A percentile compares a stretch with the other conserved stretches of the same genome.
Evolutionary conservation across 495 filamentous ascomycete species (phyloP).

Genomic region (Echria macrotheca): DNA sequence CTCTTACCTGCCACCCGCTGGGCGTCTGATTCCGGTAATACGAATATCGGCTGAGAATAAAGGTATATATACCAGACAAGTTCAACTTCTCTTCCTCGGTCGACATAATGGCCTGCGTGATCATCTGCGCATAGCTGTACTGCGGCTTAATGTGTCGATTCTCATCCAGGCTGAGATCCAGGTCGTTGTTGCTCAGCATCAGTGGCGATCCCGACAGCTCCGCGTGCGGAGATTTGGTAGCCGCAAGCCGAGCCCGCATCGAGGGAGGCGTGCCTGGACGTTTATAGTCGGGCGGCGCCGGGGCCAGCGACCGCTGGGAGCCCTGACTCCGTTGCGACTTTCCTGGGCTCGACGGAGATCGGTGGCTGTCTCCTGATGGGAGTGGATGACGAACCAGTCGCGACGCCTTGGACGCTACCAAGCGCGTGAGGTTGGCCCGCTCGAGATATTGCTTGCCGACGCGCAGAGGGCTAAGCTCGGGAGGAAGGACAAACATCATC

Average conservation of each 20-base stretch:
- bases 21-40: constrained; percentile 76
- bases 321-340: constrained; percentile 22
- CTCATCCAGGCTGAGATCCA: constrained; percentile 79
- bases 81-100: constrained; percentile 81
- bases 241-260: constrained; percentile 28
- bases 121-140: constrained; percentile 95
- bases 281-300: constrained; percentile 63
- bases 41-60: constrained; percentile 81
- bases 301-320: constrained; percentile 54
- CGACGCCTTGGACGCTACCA: constrained; percentile 15
- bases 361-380: constrained; percentile 38
- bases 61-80: constrained; percentile 83
- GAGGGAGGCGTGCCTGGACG: constrained; percentile 64
- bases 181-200: constrained; percentile 46
- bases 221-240: constrained; percentile 39
- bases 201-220: constrained; percentile 33
- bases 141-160: constrained; percentile 88
- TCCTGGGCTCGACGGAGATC: constrained; percentile 20
- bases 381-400: constrained; percentile 40
- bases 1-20: constrained; percentile 78
- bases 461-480: constrained; percentile 49
- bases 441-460: constrained; percentile 51
- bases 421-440: constrained; percentile 40
- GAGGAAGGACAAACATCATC: constrained; percentile 96
- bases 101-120: constrained; percentile 87